Evolutionary conservation across 495 filamentous ascomycete genomes (phyloP), one percentile per base, ranked within the genome.

Genomic region (Neurospora pannonica): DNA sequence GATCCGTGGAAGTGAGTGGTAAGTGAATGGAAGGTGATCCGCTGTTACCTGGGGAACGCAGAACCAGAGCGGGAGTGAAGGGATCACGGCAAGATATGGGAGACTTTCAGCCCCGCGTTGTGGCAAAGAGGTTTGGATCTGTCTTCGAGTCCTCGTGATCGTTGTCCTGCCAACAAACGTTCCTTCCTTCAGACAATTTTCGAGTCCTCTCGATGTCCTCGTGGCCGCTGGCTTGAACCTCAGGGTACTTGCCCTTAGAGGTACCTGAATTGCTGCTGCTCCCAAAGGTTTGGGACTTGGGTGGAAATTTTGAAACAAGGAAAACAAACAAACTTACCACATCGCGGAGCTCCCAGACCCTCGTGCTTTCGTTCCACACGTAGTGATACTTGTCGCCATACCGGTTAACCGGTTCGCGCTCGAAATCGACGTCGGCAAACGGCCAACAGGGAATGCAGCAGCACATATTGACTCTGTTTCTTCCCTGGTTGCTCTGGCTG

Each of bases 371-470:
- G 70, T 83, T 79, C 80, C 78, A 84, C 21, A 79, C 78, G 28
- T 80, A 82, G 36, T 79, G 81, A 74, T 77, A 76, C 37, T 75
- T 67, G 28, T 67, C 54, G 28, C 54, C 54, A 73, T 21, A 31
- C 42, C 4, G 21, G 24, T 36, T 40, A 70, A 34, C 54, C 15
- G 74, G 72, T 1, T 81, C 78, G 38, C 79, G 78, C 70, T 86
- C 85, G 60, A 86, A 74, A 39, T 82, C 77, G 69, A 82, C 75
- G 40, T 86, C 82, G 21, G 81, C 75, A 70, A 85, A 83, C 0
- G 82, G 78, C 76, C 82, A 87, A 71, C 83, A 86, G 17, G 83
- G 82, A 37, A 85, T 70, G 73, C 84, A 87, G 3, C 54, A 67
- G 54, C 54, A 67, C 54, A 67, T 67, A 6, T 17, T 67, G 24